These are phyloP conservation scores for Yamadazyma sp. DNA, from an alignment of 805 yeast genomes.

Conservation along the genomic window DNA sequence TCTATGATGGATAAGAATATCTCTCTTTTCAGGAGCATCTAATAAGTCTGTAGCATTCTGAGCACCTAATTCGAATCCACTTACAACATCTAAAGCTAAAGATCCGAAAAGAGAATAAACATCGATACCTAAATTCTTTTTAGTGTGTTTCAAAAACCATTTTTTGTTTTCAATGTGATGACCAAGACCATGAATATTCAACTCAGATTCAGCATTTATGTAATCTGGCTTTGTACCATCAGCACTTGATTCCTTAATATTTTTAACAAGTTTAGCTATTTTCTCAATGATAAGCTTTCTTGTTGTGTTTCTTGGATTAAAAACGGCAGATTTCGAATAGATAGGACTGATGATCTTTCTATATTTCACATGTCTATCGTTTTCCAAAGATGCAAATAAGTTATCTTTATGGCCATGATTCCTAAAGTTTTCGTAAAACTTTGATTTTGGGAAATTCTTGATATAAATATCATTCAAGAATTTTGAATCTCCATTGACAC, in stretches of 20 bases:
- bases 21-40: slow-evolving; percentile 33
- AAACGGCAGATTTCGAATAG: slow-evolving; percentile 34
- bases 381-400: slow-evolving; percentile 55
- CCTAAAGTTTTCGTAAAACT: slow-evolving; percentile 57
- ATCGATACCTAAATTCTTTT: slow-evolving; percentile 43
- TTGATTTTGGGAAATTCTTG: slow-evolving; percentile 52
- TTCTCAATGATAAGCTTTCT: slow-evolving; percentile 24
- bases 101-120: slow-evolving; percentile 64
- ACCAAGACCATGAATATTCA: slow-evolving; percentile 35
- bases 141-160: slow-evolving; percentile 26
- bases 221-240: slow-evolving; percentile 30
- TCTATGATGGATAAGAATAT: slow-evolving; percentile 41
- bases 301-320: slow-evolving; percentile 27
- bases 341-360: slow-evolving; percentile 30
- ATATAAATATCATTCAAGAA: slow-evolving; percentile 55
- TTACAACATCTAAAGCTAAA: slow-evolving; percentile 69
- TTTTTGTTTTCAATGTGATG: slow-evolving; percentile 17
- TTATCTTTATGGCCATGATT: slow-evolving; percentile 53
- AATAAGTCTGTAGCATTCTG: slow-evolving; percentile 46
- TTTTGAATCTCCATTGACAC: slow-evolving; percentile 49
- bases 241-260: slow-evolving; percentile 26
- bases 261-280: slow-evolving; percentile 22
- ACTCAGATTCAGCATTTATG: slow-evolving; percentile 28
- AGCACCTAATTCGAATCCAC: slow-evolving; percentile 57
- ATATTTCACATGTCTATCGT: slow-evolving; percentile 42